phyloP scores from a whole-genome alignment of 805 yeast species.

The Pichia ethanolica region DNA sequence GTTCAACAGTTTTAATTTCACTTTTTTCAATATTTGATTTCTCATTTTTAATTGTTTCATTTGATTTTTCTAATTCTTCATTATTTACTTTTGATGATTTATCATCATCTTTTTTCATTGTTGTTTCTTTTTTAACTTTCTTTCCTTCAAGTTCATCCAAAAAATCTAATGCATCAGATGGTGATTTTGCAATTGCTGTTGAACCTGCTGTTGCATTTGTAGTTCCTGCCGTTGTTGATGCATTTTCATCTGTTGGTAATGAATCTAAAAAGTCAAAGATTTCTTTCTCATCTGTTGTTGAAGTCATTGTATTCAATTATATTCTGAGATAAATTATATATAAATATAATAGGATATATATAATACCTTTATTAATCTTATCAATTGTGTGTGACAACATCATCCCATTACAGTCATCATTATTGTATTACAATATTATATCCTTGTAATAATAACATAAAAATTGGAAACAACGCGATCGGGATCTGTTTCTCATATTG shows the following conservation, averaged over 20 bases:
- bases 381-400: no score
- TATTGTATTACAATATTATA: no score
- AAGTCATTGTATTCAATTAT: neutral
- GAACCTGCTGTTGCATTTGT: constrained; percentile 3
- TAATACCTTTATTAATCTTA: neutral
- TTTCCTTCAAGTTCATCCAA: constrained; percentile 58
- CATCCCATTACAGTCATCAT: no score
- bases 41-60: neutral
- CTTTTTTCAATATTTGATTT: neutral
- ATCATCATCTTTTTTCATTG: neutral
- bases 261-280: constrained; percentile 76
- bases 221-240: neutral
- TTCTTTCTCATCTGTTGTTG: constrained; percentile 47
- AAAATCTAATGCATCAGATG: constrained; percentile 31
- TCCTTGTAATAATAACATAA: no score
- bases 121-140: neutral
- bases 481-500: no score
- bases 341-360: neutral
- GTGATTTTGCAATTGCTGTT: neutral
- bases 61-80: neutral
- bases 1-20: neutral
- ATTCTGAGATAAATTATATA: no score
- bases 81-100: neutral
- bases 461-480: no score
- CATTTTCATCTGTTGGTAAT: constrained; percentile 45